Base-by-base conservation (phyloP, 2,329 filamentous ascomycete genomes). In the Phyllosticta citrichinensis region DNA sequence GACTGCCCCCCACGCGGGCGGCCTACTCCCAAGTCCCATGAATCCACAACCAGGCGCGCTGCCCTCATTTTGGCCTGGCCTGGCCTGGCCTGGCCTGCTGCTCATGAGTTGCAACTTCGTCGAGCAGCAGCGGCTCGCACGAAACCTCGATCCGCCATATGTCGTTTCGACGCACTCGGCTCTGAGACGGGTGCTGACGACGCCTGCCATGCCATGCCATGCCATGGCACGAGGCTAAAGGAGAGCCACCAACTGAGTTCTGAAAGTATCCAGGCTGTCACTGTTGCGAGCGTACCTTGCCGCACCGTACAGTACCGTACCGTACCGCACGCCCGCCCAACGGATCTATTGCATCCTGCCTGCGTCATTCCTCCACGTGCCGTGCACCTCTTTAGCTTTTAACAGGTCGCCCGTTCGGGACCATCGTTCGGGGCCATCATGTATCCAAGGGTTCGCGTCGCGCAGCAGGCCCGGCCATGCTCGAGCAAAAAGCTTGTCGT, bases 141-240 rank as follows among this genome's bases (percentile, higher is more conserved):
- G 33, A 40, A 40, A 40, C 33, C 33, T 40, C 33, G 33, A 40
- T 40, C 33, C 33, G 33, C 33, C 33, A 40, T 40, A 40, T 40
- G 33, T 40, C 33, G 33, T 40, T 40, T 40, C 33, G 33, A 40
- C 33, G 33, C 33, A 17, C 33, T 40, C 33, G 33, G 11, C 12
- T 11, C 58, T 61, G 58, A 61, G 56, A 61, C 58, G 47, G 24
- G 33, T 55, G 58, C 58, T 61, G 58, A 61, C 58, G 58, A 61
- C 58, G 56, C 19, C 54, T 52, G 58, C 22, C 22, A 22, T 22
- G 22, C 22, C 22, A 22, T 22, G 22, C 22, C 22, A 22, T 22
- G 22, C 2, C 22, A 22, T 22, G 3, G 30, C 8, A 33, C 12
- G 30, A 33, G 30, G 30, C 30, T 33, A 33, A 33, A 33, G 5